Evolutionary conservation across 371 early-diverging fungal genomes (phyloP).

Genomic region (Capillidium heterosporum): DNA sequence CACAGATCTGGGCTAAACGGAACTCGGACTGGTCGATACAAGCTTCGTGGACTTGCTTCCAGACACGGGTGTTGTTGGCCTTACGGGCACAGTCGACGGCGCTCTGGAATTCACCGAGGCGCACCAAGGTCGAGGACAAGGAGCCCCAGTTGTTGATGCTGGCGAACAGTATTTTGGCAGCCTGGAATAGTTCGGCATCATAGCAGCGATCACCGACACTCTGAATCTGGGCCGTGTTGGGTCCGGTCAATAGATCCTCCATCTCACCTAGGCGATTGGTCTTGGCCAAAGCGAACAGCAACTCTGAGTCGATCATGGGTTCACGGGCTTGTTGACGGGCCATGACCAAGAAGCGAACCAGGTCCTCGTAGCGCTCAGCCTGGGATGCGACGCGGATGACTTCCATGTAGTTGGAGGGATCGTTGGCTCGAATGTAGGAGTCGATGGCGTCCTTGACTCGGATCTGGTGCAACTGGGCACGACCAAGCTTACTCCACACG

Average conservation of each 20-base stretch:
- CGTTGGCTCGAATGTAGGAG: slow-evolving; percentile 88
- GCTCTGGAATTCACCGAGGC: slow-evolving; percentile 80
- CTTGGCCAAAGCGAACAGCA: slow-evolving; percentile 85
- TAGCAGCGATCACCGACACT: slow-evolving; percentile 91
- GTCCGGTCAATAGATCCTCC: slow-evolving; percentile 77
- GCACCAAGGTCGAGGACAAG: slow-evolving; percentile 85
- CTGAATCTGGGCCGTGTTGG: slow-evolving; percentile 86
- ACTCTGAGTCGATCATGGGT: slow-evolving; percentile 80
- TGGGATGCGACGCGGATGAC: slow-evolving; percentile 63
- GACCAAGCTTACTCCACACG: slow-evolving; percentile 87
- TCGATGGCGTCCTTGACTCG: slow-evolving; percentile 89
- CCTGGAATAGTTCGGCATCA: slow-evolving; percentile 71
- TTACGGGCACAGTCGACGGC: slow-evolving; percentile 96
- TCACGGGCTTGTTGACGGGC: slow-evolving; percentile 86
- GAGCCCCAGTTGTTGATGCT: slow-evolving; percentile 92
- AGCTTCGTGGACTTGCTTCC: slow-evolving; percentile 92
- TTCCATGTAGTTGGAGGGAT: slow-evolving; percentile 73
- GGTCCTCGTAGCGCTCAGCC: slow-evolving; percentile 75
- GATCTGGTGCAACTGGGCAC: slow-evolving; percentile 78
- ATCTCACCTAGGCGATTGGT: slow-evolving; percentile 77
- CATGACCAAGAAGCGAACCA: slow-evolving; percentile 82
- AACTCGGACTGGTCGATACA: slow-evolving; percentile 87
- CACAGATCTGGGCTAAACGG: slow-evolving; percentile 93
- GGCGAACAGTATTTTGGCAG: slow-evolving; percentile 84
- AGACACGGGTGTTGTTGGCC: slow-evolving; percentile 89